Conservation (phyloP, 768 basidiomycete genomes). For the Suillus lakei region DNA sequence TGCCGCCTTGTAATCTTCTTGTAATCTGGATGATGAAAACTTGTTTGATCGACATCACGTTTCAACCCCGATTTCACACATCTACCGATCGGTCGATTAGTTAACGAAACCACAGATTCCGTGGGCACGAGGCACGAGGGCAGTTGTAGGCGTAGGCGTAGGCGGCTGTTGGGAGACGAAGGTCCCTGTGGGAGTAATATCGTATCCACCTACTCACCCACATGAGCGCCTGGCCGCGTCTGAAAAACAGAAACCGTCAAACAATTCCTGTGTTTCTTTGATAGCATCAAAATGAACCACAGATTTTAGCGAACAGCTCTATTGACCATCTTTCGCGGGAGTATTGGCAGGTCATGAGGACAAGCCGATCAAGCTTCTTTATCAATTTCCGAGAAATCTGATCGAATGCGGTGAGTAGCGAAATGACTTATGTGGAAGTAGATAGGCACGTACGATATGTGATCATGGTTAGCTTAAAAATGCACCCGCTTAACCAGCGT, state of each 20-base stretch:
- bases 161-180: neutral
- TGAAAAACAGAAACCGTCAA: neutral
- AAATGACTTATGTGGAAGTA: neutral
- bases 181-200: neutral
- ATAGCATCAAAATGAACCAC: neutral
- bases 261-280: neutral
- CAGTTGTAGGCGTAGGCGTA: neutral
- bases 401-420: neutral
- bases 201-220: neutral
- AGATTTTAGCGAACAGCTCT: neutral
- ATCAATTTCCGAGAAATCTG: neutral
- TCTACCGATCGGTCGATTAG: neutral
- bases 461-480: neutral
- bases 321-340: neutral
- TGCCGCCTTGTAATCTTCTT: neutral
- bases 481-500: neutral
- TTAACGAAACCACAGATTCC: neutral
- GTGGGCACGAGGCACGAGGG: neutral
- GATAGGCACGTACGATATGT: slow-evolving; percentile 6
- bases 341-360: neutral
- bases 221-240: neutral
- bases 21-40: neutral
- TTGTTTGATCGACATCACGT: slow-evolving; percentile 2
- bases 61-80: neutral
- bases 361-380: neutral